Conservation (phyloP, 1,284 basidiomycete genomes). For the Cryptococcus floricola region DNA sequence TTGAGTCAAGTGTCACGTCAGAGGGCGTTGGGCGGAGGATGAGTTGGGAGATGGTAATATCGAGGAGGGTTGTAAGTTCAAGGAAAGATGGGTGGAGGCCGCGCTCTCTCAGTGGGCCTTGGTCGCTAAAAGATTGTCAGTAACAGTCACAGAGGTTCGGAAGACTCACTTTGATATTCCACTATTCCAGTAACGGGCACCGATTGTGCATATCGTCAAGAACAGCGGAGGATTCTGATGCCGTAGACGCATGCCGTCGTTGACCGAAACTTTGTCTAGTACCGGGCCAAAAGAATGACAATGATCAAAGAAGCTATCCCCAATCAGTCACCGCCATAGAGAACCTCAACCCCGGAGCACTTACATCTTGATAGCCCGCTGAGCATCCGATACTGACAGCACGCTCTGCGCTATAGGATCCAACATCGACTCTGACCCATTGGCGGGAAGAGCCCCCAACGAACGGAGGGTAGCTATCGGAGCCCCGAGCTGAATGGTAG, state of each 20-base stretch:
- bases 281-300: constrained; percentile 1
- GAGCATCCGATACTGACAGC: not conserved
- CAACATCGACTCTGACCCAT: not conserved
- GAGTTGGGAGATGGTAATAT: constrained; percentile 1
- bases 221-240: too few relatives aligned
- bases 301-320: constrained; percentile 4
- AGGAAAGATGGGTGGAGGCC: constrained; percentile 1
- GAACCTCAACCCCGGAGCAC: not conserved
- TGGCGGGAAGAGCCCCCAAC: constrained; percentile 1
- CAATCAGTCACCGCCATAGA: not conserved
- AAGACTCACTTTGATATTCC: too few relatives aligned
- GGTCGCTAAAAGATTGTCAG: not conserved
- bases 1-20: constrained; percentile 6
- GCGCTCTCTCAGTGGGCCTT: not conserved
- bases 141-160: not conserved
- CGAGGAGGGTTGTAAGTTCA: constrained; percentile 2
- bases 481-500: not conserved
- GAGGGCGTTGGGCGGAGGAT: constrained; percentile 3
- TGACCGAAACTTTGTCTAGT: not conserved
- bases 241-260: not conserved
- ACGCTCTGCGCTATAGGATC: constrained; percentile 1
- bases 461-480: constrained; percentile 4
- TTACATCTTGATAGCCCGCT: not conserved
- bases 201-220: too few relatives aligned
- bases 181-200: too few relatives aligned